Base-by-base conservation (phyloP, 2,329 filamentous ascomycete species). In the Gremmenia infestans region DNA sequence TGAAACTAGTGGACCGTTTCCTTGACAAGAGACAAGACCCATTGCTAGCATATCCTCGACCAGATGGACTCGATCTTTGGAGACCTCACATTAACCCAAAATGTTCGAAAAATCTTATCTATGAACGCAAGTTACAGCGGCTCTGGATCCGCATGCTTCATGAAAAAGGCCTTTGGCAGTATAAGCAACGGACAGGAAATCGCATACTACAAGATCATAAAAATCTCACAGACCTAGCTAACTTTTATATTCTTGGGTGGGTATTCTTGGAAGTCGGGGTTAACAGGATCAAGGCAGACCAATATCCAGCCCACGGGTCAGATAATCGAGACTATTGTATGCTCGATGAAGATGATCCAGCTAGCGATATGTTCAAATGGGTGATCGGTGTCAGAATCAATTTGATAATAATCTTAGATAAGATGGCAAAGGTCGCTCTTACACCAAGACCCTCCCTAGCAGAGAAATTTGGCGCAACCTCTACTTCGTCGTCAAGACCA, bases 1-100 rank as follows among this genome's bases (percentile, higher is more conserved):
- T 56, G 19, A 56, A 56, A n/a, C 28, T n/a, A 36, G 23, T 52
- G 15, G 5, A 56, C n/a, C 40, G 54, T 14, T 52, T 56, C 28
- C n/a, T 51, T 5, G 49, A 56, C 32, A 45, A 22, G 5, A 42
- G 51, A 42, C 55, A 57, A 23, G 40, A 40, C 37, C 35, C 22
- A 14, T 37, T 40, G n/a, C 5, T 22, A 2, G 37, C 37, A 17
- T n/a, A 40, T 9, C 37, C 37, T 40, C 37, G n/a, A 6, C 37
- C 37, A 5, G 37, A 55, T 19, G 12, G 17, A 19, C 35, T 32
- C 9, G 9, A 32, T 32, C 50, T n/a, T 14, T 42, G 39, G 23
- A n/a, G 12, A 19, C 25, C 25, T 32, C 28, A 32, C 28, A 32
- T 32, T 2, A 22, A 37, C n/a, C 14, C 37, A 23, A 52, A 46